Percentiles rank a stretch among this genome's conserved stretches.
These are phyloP conservation scores for Penicillium diatomitis DNA, from an alignment of 495 filamentous ascomycete genomes.

Conservation along the genomic window DNA sequence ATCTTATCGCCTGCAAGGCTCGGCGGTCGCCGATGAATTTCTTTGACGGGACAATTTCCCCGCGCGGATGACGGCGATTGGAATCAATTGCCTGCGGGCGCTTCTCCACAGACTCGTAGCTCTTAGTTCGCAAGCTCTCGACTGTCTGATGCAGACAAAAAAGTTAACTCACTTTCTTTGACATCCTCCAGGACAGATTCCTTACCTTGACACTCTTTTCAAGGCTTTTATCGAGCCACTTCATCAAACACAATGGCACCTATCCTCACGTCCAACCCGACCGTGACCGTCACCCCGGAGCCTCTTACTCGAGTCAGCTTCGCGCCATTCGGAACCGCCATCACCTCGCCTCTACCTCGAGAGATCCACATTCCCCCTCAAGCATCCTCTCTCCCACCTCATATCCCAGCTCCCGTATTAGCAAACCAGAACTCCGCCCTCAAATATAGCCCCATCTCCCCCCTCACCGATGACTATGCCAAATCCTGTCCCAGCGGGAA, in stretches of 20 bases:
- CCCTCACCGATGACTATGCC: slow-evolving; percentile 55
- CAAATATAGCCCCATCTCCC: slow-evolving; percentile 74
- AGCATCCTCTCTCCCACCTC: slow-evolving; percentile 31
- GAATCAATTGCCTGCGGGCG: too few species aligned
- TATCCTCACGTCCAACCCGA: slow-evolving; percentile 24
- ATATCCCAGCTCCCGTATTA: slow-evolving; percentile 26
- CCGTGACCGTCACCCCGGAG: slow-evolving; percentile 34
- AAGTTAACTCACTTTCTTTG: not conserved
- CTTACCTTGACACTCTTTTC: not conserved
- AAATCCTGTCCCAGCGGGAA: slow-evolving; percentile 51
- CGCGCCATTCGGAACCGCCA: slow-evolving; percentile 72
- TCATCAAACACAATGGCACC: slow-evolving; percentile 13
- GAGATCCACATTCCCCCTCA: slow-evolving; percentile 38
- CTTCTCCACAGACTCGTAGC: too few species aligned
- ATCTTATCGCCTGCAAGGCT: slow-evolving; percentile 1
- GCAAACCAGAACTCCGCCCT: slow-evolving; percentile 85
- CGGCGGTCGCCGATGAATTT: slow-evolving; percentile 4
- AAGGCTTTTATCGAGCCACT: not conserved
- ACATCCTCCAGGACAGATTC: not conserved
- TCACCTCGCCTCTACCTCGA: slow-evolving; percentile 58
- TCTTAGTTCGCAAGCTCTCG: too few species aligned
- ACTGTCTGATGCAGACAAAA: too few species aligned
- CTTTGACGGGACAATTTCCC: not conserved
- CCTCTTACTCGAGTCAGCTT: slow-evolving; percentile 61
- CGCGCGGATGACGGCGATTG: too few species aligned